phyloP scores from a whole-genome alignment of 2,329 filamentous ascomycete species.

The Fusarium musae region DNA sequence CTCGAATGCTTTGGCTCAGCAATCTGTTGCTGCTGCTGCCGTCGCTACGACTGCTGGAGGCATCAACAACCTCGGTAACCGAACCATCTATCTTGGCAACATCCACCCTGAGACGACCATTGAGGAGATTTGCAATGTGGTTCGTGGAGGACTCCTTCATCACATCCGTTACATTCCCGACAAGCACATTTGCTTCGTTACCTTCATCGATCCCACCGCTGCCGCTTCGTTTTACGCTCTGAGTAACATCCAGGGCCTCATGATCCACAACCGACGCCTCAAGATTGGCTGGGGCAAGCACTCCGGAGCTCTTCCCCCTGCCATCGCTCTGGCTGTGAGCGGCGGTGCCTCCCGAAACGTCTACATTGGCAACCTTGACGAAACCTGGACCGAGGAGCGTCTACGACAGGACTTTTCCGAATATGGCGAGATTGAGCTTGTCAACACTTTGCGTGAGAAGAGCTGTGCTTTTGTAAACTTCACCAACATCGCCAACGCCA shows the following conservation, averaged over 20 bases:
- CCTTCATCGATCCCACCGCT: conserved; percentile 97
- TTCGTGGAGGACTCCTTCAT: conserved; percentile 92
- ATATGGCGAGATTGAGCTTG: conserved; percentile 96
- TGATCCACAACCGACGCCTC: conserved; percentile 97
- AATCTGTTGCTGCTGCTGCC: conserved; percentile 95
- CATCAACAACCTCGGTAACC: conserved; percentile 96
- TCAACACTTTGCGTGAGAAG: conserved; percentile 97
- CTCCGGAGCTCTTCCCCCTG: conserved; percentile 93
- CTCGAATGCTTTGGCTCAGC: conserved; percentile 94
- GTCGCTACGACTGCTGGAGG: conserved; percentile 96
- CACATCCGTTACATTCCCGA: conserved; percentile 99
- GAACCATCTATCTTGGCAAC: conserved; percentile 97
- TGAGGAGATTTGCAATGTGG: conserved; percentile 99
- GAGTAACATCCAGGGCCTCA: conserved; percentile 95
- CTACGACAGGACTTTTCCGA: conserved; percentile 96
- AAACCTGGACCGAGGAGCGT: conserved; percentile 96
- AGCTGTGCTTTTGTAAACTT: conserved; percentile 99
- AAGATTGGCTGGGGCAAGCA: conserved; percentile 99
- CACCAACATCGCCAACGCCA: conserved; percentile 99
- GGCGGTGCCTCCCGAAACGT: conserved; percentile 98
- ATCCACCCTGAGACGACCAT: conserved; percentile 99
- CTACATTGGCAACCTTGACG: conserved; percentile 96
- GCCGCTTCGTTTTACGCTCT: conserved; percentile 97
- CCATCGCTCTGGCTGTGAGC: conserved; percentile 94
- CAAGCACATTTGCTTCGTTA: conserved; percentile 99